Base-by-base conservation (phyloP, 768 basidiomycete genomes). In the Termitomyces bulborhizus region DNA sequence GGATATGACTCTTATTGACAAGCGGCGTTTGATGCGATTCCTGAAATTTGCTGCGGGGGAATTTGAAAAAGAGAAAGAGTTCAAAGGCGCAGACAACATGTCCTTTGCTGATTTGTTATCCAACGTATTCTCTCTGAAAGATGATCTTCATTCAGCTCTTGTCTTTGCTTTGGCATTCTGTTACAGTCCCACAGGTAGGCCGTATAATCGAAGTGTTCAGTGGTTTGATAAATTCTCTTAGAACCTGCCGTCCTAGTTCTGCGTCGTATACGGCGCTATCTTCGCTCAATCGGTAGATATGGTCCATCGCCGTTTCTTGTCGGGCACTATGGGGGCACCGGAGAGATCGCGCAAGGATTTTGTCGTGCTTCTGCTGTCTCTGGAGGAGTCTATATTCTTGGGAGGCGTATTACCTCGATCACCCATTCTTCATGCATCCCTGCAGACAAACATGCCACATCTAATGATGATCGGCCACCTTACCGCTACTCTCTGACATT, bases 241-340 rank as follows among this genome's bases (percentile, higher is more conserved):
- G 95, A 97, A 48, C 71, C 78, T 1, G 84, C 88, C 1, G 64
- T 82, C 7, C 76, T 79, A 1, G 82, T 88, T 1, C 70, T 98
- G 7, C 67, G 69, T n/a, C 85, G 94, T 6, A 71, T 94, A 11
- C 82, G 85, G 6, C 71, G 76, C 24, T 93, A 90, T 65, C 75
- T 98, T 13, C 84, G 77, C 46, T 91, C 93, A 0, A 71, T 83
- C 16, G 94, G 95, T 3, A 79, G 91, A 31, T 98, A 97, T 64
- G 95, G 95, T 3, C 65, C 77, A 3, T 68, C 79, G 69, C 84
- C 94, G 1, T 98, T 93, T 72, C 80, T 98, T 15, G 77, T 98
- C n/a, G 93, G 93, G 0, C 93, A 97, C 61, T 98, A 97, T 66
- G 96, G 96, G 16, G 91, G 93, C 18, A 77, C 87, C 0, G 96